phyloP scores from a whole-genome alignment of 208 protist genomes.

The Crithidia brevicula region DNA sequence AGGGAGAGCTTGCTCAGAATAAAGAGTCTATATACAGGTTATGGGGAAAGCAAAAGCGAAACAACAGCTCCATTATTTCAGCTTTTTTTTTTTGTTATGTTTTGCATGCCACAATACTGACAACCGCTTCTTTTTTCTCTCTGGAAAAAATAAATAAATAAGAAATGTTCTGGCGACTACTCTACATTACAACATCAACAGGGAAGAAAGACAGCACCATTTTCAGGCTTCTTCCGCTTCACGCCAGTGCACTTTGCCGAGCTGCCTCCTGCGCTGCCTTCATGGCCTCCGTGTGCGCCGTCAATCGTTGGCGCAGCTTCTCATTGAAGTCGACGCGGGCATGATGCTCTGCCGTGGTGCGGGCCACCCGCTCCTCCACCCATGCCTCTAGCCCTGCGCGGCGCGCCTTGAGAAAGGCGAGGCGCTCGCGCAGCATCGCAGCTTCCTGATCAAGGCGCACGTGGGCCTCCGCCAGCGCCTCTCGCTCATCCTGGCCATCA shows the following conservation, averaged over 20 bases:
- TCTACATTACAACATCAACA: background rate
- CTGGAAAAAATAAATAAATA: no score
- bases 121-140: no score
- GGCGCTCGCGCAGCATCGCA: slow-evolving; percentile 28
- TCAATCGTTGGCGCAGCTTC: slow-evolving; percentile 39
- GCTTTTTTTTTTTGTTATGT: no score
- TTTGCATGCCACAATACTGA: no score
- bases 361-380: slow-evolving; percentile 22
- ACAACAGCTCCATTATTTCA: no score
- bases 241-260: slow-evolving; percentile 34
- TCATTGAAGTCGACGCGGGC: slow-evolving; percentile 34
- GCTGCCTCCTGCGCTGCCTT: slow-evolving; percentile 43
- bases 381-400: slow-evolving; percentile 24
- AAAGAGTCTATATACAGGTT: no score
- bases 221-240: background rate
- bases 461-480: slow-evolving; percentile 9
- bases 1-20: no score
- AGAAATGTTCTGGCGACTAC: no score
- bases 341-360: slow-evolving; percentile 5
- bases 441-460: slow-evolving; percentile 34
- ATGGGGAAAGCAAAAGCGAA: no score
- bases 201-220: background rate
- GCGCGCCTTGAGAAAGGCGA: slow-evolving; percentile 25
- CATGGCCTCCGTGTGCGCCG: slow-evolving; percentile 37
- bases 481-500: slow-evolving; percentile 37